Conservation (phyloP, 2,329 filamentous ascomycete species). For the Sordariomycetes sp. region DNA sequence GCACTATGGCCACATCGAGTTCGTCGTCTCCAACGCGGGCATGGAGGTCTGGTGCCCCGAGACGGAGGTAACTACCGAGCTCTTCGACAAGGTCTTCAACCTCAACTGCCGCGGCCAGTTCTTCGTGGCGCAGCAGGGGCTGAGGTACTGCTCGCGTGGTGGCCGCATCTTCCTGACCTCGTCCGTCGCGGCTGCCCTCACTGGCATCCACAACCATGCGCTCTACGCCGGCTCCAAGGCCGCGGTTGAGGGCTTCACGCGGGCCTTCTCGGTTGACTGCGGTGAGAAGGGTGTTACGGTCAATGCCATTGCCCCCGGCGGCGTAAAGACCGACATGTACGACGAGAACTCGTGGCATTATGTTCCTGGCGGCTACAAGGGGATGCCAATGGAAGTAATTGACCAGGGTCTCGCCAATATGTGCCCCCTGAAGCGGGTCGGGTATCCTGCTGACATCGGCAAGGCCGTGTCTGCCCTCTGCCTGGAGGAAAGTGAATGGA, state of each 20-base stretch:
- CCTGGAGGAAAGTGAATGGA: constrained; percentile 48
- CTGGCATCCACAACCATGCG: constrained; percentile 55
- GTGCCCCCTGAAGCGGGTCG: constrained; percentile 46
- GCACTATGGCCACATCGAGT: constrained; percentile 57
- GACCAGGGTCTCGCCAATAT: constrained; percentile 39
- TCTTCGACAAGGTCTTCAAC: constrained; percentile 60
- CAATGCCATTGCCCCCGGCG: constrained; percentile 60
- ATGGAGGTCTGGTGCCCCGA: constrained; percentile 60
- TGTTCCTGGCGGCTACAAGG: constrained; percentile 39
- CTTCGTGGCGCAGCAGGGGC: constrained; percentile 65
- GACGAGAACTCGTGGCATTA: constrained; percentile 56
- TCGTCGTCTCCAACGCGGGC: constrained; percentile 60
- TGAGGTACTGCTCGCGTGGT: constrained; percentile 55
- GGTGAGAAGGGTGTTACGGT: constrained; percentile 55
- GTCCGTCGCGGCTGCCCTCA: constrained; percentile 52
- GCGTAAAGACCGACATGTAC: constrained; percentile 70
- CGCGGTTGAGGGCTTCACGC: constrained; percentile 60
- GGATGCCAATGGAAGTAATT: constrained; percentile 37
- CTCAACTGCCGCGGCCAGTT: constrained; percentile 61
- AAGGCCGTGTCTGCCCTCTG: constrained; percentile 41
- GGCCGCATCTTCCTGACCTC: constrained; percentile 63
- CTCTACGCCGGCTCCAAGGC: constrained; percentile 62
- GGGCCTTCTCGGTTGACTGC: constrained; percentile 59
- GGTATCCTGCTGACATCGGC: constrained; percentile 43
- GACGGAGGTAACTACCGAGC: constrained; percentile 55